Evolutionary conservation across 495 filamentous ascomycete species (phyloP).

Genomic region (Neurospora sp.): DNA sequence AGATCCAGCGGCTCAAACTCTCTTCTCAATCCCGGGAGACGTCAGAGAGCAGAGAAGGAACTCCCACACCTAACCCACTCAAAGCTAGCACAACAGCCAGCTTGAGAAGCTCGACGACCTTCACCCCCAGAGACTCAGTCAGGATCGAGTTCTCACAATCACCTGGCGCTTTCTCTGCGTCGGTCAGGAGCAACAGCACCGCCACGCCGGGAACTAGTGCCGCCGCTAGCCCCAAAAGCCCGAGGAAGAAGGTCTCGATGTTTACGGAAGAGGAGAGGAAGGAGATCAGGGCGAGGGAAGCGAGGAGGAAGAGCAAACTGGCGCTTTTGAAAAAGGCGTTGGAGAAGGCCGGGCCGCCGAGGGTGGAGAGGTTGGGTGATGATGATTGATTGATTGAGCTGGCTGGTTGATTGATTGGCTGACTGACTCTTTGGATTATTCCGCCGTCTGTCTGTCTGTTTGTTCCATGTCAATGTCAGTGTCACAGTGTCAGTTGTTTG

Average conservation of each 20-base stretch:
- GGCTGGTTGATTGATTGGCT: background rate
- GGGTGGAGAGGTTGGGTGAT: conserved; percentile 24
- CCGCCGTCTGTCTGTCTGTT: background rate
- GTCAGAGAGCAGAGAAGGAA: background rate
- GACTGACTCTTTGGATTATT: background rate
- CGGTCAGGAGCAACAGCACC: background rate
- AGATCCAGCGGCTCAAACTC: conserved; percentile 55
- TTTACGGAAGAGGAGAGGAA: conserved; percentile 42
- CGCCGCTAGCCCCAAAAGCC: conserved; percentile 9
- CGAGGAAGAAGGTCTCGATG: conserved; percentile 46
- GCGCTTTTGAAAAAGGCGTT: conserved; percentile 25
- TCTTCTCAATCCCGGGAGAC: background rate
- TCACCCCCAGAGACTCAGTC: background rate
- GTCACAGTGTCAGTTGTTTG: background rate
- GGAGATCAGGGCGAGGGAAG: conserved; percentile 26
- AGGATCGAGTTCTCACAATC: background rate
- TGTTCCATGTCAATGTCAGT: background rate
- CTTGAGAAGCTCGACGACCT: background rate
- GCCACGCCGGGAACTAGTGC: background rate
- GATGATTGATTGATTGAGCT: background rate
- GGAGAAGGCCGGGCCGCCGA: conserved; percentile 26
- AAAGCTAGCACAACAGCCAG: background rate
- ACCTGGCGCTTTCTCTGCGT: conserved; percentile 5
- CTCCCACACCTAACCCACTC: background rate
- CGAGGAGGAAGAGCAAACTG: conserved; percentile 17